Percentiles rank a stretch among this genome's conserved stretches.
Evolutionary conservation across 1,139 yeast species (phyloP).

Genomic region (Suhomyces atakaporum): DNA sequence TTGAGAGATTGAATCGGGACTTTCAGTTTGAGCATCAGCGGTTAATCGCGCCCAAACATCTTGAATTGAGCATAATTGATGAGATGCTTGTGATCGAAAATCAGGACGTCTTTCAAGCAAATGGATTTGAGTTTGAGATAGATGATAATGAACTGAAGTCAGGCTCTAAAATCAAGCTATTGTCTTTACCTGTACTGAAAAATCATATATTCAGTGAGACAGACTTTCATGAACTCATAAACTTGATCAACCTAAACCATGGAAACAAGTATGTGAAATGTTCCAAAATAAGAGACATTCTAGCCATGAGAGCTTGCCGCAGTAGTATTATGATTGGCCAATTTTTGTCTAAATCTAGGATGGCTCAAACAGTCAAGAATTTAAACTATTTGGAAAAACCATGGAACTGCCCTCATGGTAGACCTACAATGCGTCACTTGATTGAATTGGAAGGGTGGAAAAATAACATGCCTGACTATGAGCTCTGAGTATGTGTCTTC

Average conservation of each 20-base stretch:
- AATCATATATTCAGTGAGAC: slow-evolving; percentile 60
- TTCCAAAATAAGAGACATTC: slow-evolving; percentile 75
- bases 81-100: slow-evolving; percentile 69
- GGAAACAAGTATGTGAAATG: slow-evolving; percentile 54
- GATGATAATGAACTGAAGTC: slow-evolving; percentile 41
- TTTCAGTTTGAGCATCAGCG: slow-evolving; percentile 62
- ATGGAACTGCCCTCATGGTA: slow-evolving; percentile 99
- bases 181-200: slow-evolving; percentile 74
- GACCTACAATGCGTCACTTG: slow-evolving; percentile 94
- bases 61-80: slow-evolving; percentile 77
- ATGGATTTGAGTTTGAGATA: slow-evolving; percentile 70
- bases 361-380: slow-evolving; percentile 68
- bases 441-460: slow-evolving; percentile 58
- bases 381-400: slow-evolving; percentile 81
- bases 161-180: slow-evolving; percentile 57
- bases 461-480: slow-evolving; percentile 14
- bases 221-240: slow-evolving; percentile 78
- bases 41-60: slow-evolving; percentile 61
- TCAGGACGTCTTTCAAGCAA: slow-evolving; percentile 55
- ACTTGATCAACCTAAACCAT: slow-evolving; percentile 45
- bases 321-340: slow-evolving; percentile 93
- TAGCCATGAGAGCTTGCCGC: slow-evolving; percentile 95
- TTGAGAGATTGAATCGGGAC: slow-evolving; percentile 63
- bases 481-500: slow-evolving; percentile 8
- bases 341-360: slow-evolving; percentile 54